Evolutionary conservation across 1,139 yeast species (phyloP).

Genomic region (Diutina sp.): DNA sequence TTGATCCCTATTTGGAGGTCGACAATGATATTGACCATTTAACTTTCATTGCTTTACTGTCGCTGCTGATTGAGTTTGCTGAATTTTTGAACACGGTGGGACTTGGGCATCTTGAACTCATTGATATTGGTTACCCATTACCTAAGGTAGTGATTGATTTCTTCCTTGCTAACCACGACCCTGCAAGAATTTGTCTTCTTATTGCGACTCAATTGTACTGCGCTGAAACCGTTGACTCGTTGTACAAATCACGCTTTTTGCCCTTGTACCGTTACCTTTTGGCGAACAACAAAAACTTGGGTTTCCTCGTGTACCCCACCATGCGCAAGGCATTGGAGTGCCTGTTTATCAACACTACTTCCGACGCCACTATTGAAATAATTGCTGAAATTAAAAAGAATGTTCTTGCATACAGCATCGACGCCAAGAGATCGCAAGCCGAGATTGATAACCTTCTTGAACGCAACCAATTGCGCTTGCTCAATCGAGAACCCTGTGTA

Average conservation of each 20-base stretch:
- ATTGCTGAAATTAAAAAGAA: neutral
- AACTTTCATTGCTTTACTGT: neutral
- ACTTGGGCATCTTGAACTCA: constrained; percentile 16
- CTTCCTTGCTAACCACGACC: constrained; percentile 25
- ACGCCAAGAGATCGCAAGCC: neutral
- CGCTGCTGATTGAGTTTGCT: constrained; percentile 19
- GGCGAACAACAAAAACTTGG: constrained; percentile 18
- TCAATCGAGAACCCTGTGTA: neutral
- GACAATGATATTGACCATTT: neutral
- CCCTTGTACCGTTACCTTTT: constrained; percentile 33
- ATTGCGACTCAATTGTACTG: constrained; percentile 43
- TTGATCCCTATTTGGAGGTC: neutral
- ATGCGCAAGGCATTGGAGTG: constrained; percentile 21
- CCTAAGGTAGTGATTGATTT: constrained; percentile 40
- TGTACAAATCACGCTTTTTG: constrained; percentile 35
- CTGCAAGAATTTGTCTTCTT: constrained; percentile 33
- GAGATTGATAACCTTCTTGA: neutral
- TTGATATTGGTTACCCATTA: constrained; percentile 21
- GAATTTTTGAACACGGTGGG: constrained; percentile 34
- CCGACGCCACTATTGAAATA: neutral
- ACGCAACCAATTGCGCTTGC: neutral
- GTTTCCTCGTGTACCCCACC: constrained; percentile 34
- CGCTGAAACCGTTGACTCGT: constrained; percentile 22
- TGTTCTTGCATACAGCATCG: neutral
- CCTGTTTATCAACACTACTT: neutral